Evolutionary conservation across 2,329 filamentous ascomycete genomes (phyloP), one percentile per base, ranked within the genome.

Genomic region (Alternaria gaisen): DNA sequence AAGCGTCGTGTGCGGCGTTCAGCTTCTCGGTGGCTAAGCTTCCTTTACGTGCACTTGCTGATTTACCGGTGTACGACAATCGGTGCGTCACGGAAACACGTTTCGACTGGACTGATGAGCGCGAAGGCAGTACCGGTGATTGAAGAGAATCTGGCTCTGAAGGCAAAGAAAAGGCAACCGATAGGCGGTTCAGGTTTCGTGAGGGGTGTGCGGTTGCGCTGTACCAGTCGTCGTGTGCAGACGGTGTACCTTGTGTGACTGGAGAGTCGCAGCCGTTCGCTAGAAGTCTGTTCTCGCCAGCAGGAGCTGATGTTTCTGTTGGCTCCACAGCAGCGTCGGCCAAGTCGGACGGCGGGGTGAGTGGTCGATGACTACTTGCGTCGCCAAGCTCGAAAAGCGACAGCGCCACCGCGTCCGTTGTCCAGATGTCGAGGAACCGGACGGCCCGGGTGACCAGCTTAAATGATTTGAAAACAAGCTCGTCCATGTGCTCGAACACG

Each of bases 381-480:
- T 77, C 75, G 53, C 64, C 67, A 56, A 77, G 67, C 63, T 77
- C 75, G 58, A 77, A 75, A 9, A 64, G 43, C 48, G 61, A 85
- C n/a, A 85, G 85, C 32, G 89, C 83, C 38, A 87, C 74, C 30
- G 81, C 77, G 30, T 81, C 77, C 52, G 81, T 91, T 38, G 91
- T 90, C 81, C 95, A 89, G 2, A 94, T 85, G 69, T 99, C 95
- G 42, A 97, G 85, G 73, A 99, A 98, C 44, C 90, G 87, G 26
- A 97, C 93, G 14, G 92, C 93, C 71, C 94, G 90, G 48, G 90
- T 94, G n/a, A 97, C 91, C 53, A 98, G 93, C 74, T 91, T 93
- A 82, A 97, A 98, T 0, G 94, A 94, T 77, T 94, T 95, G 54
- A 97, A 82, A 24, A 98, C 91, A 87, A 98, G 93, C 76, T 97